Base-by-base conservation (phyloP, 768 basidiomycete genomes). In the Mycena albidolilacea region DNA sequence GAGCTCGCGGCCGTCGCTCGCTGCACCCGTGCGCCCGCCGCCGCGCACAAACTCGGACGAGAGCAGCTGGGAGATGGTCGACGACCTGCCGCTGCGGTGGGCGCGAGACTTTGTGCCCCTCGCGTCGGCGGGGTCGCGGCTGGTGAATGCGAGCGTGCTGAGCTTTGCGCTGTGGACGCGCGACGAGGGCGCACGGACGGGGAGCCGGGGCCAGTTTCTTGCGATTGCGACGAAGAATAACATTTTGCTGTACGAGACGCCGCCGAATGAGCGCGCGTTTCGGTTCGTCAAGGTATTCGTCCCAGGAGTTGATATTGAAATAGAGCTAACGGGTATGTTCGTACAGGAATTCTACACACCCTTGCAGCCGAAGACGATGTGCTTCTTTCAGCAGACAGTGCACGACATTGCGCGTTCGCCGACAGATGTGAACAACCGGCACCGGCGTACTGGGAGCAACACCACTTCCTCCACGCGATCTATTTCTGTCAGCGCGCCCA, bases 21-120 rank as follows among this genome's bases (percentile, higher is more conserved):
- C 37, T 17, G 11, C 58, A n/a, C 14, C 48, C 30, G 5, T 66
- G 46, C 43, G 23, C 46, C 54, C 63, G 39, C 63, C 76, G 43
- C 19, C 43, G 6, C 70, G 73, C 37, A 17, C 82, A 37, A 76
- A 85, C 41, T 81, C 86, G 11, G 83, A 82, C 57, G 90, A 90
- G 60, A 86, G 89, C 14, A 85, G 83, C 39, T 92, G 94, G 94
- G 94, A 95, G 79, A 78, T 95, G 7, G 85, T 95, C 11, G 94
- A 95, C 14, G 89, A 90, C 59, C 82, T 93, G 10, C 93, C 94
- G 2, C 77, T 95, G 57, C 89, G 93, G 41, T 96, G 95, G 95
- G 93, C 94, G n/a, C 92, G 92, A 0, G 95, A 96, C 80, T 96
- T 89, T 78, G 93, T 94, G 2, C 91, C 93, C 0, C 87, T 96